phyloP scores from a whole-genome alignment of 352 stramenopile genomes.

The Phytophthora palmivora region DNA sequence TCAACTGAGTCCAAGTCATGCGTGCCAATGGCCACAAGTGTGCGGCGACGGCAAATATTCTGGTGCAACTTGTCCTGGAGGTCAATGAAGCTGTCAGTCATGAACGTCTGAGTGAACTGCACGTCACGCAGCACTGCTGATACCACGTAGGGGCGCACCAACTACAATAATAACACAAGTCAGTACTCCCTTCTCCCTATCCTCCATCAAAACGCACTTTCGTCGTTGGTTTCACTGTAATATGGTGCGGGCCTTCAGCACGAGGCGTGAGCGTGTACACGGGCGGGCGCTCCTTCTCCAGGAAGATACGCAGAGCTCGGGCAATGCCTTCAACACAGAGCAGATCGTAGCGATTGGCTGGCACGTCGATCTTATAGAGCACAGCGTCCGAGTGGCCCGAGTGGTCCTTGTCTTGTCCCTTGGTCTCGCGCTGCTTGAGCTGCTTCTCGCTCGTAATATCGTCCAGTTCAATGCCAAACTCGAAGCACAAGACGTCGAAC shows the following conservation, averaged over 20 bases:
- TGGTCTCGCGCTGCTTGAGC: conserved; percentile 83
- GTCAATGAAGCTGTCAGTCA: conserved; percentile 99
- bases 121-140: conserved; percentile 97
- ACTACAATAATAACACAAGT: conserved; percentile 36
- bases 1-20: conserved; percentile 98
- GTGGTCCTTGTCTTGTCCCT: conserved; percentile 69
- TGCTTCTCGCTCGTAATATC: conserved; percentile 90
- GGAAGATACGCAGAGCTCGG: conserved; percentile 96
- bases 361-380: conserved; percentile 99
- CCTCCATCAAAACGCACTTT: conserved; percentile 54
- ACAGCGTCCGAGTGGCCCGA: conserved; percentile 87
- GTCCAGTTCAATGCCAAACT: conserved; percentile 99
- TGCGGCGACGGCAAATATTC: conserved; percentile 99
- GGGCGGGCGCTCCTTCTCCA: conserved; percentile 95
- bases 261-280: conserved; percentile 79
- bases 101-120: conserved; percentile 96
- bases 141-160: conserved; percentile 97
- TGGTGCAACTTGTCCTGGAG: conserved; percentile 99
- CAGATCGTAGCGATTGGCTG: conserved; percentile 99
- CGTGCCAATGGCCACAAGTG: conserved; percentile 99
- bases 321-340: conserved; percentile 99
- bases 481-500: conserved; percentile 99
- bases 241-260: conserved; percentile 72
- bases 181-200: neutral
- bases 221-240: conserved; percentile 88